Evolutionary conservation across 768 basidiomycete species (phyloP).

Genomic region (Pulveroboletus ravenelii): DNA sequence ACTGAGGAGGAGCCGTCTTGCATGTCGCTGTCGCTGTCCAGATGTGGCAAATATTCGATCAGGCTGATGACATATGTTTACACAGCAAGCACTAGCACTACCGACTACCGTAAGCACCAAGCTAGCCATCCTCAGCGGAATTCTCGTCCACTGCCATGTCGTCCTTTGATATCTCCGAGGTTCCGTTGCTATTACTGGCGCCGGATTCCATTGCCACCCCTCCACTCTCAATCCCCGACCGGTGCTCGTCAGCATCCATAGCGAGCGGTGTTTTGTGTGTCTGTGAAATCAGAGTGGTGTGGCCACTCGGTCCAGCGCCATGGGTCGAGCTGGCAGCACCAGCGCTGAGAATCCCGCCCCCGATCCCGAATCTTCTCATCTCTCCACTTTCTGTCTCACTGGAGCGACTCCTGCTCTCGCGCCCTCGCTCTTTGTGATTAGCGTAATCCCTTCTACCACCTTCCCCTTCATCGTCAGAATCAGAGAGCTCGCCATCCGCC

Average conservation of each 20-base stretch:
- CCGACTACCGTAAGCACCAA: background rate
- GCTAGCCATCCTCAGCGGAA: slow-evolving; percentile 9
- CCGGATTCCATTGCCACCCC: slow-evolving; percentile 11
- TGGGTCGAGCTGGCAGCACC: slow-evolving; percentile 52
- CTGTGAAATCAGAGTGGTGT: slow-evolving; percentile 42
- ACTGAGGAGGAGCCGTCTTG: slow-evolving; percentile 7
- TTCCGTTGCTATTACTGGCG: slow-evolving; percentile 13
- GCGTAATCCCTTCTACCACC: slow-evolving; percentile 74
- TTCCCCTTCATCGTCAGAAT: slow-evolving; percentile 97
- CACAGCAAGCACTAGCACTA: background rate
- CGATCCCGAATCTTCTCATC: slow-evolving; percentile 58
- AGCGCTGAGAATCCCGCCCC: slow-evolving; percentile 68
- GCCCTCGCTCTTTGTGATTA: slow-evolving; percentile 50
- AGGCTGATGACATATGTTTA: slow-evolving; percentile 19
- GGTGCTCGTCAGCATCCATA: slow-evolving; percentile 34
- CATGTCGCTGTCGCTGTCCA: background rate
- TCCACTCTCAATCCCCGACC: slow-evolving; percentile 19
- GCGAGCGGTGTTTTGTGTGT: slow-evolving; percentile 21
- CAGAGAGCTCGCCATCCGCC: slow-evolving; percentile 85
- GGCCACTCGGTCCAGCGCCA: slow-evolving; percentile 72
- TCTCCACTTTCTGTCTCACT: slow-evolving; percentile 41
- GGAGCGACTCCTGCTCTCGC: slow-evolving; percentile 36
- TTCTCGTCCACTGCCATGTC: slow-evolving; percentile 25
- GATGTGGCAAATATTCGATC: too few species aligned
- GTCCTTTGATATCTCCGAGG: slow-evolving; percentile 18